Percentiles rank a stretch among this genome's conserved stretches.
Evolutionary conservation across 106 monocot genomes (phyloP).

Genomic region (Dendrobium nobile): DNA sequence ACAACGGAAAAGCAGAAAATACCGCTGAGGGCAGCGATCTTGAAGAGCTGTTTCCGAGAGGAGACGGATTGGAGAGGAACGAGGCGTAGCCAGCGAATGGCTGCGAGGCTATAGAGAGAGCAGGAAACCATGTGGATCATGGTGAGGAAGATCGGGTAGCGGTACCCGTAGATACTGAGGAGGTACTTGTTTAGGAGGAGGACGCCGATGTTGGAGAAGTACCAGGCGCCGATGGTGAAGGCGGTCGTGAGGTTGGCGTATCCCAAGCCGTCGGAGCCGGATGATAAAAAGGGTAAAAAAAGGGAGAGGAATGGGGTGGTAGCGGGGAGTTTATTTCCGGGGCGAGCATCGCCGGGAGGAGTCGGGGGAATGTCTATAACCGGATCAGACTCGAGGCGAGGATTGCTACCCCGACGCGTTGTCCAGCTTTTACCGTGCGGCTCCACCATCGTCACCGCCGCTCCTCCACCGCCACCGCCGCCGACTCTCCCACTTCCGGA

Average conservation of each 20-base stretch:
- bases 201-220: conserved; percentile 49
- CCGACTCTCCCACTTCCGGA: background rate
- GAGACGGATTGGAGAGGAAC: conserved; percentile 36
- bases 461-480: background rate
- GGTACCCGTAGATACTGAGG: conserved; percentile 39
- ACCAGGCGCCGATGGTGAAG: conserved; percentile 33
- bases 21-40: conserved; percentile 37
- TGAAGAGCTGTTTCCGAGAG: conserved; percentile 33
- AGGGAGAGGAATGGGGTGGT: conserved; percentile 10
- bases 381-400: conserved; percentile 27
- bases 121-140: conserved; percentile 48
- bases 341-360: conserved; percentile 10
- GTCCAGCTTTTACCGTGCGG: conserved; percentile 22
- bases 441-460: conserved; percentile 9
- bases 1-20: conserved; percentile 52
- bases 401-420: conserved; percentile 29
- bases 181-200: conserved; percentile 53
- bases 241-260: conserved; percentile 8
- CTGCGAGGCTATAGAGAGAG: conserved; percentile 26
- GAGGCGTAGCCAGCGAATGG: conserved; percentile 30
- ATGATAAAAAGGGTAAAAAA: background rate
- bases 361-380: conserved; percentile 27
- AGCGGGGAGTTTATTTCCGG: background rate
- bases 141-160: conserved; percentile 54
- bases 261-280: background rate